Evolutionary conservation across 495 filamentous ascomycete species (phyloP).

Genomic region (Opeltia flavorubescens): DNA sequence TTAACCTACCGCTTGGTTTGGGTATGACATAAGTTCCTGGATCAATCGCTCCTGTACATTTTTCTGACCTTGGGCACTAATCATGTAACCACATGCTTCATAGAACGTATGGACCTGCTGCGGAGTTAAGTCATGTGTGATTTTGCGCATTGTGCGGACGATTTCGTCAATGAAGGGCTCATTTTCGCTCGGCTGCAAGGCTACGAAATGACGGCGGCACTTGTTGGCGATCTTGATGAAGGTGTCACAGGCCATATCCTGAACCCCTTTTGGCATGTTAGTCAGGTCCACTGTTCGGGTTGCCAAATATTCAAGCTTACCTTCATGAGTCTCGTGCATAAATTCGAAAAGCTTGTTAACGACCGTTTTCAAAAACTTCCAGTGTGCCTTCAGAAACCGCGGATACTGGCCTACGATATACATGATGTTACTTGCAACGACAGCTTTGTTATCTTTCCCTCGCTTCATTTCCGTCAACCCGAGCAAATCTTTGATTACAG

Average conservation of each 20-base stretch:
- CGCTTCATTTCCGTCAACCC: slow-evolving; percentile 98
- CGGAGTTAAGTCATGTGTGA: slow-evolving; percentile 84
- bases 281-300: slow-evolving; percentile 6
- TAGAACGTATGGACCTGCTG: slow-evolving; percentile 99
- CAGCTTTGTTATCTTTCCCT: slow-evolving; percentile 98
- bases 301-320: slow-evolving; percentile 27
- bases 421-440: slow-evolving; percentile 99
- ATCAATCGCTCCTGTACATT: slow-evolving; percentile 81
- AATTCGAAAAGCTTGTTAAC: slow-evolving; percentile 99
- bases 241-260: slow-evolving; percentile 99
- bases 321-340: slow-evolving; percentile 99
- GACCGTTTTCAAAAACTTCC: slow-evolving; percentile 99
- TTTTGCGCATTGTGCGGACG: slow-evolving; percentile 84
- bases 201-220: slow-evolving; percentile 94
- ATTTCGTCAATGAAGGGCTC: slow-evolving; percentile 99
- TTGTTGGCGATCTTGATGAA: slow-evolving; percentile 99
- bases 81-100: slow-evolving; percentile 98
- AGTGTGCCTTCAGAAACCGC: slow-evolving; percentile 94
- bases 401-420: slow-evolving; percentile 99
- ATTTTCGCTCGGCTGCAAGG: slow-evolving; percentile 80
- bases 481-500: slow-evolving; percentile 97
- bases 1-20: slow-evolving; percentile 57
- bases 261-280: slow-evolving; percentile 53
- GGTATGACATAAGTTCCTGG: slow-evolving; percentile 79
- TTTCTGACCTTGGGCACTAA: slow-evolving; percentile 90